A percentile compares a stretch with the other conserved stretches of the same genome.
These are phyloP conservation scores for Mortierella sp. DNA, from an alignment of 371 early-diverging fungal genomes.

Conservation along the genomic window DNA sequence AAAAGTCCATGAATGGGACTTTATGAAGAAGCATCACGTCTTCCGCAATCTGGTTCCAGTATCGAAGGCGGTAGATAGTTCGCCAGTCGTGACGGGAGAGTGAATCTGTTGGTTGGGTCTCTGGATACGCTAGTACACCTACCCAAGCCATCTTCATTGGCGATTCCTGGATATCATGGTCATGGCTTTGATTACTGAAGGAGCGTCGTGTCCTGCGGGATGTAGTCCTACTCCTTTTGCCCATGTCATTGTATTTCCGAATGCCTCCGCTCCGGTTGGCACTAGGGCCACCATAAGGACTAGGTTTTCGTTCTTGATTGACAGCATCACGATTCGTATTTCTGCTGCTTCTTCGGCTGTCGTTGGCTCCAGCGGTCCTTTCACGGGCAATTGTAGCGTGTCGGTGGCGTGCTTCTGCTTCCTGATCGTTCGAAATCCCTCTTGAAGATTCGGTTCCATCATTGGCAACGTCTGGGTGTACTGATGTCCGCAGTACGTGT, in stretches of 20 bases:
- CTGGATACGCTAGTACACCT: constrained; percentile 39
- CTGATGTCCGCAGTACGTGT: background rate
- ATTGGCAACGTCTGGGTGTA: background rate
- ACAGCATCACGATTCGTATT: too few relatives aligned
- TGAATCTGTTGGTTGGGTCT: constrained; percentile 17
- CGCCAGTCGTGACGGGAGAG: constrained; percentile 37
- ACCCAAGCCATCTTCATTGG: constrained; percentile 25
- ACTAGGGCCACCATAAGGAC: constrained; percentile 3
- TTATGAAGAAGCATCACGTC: constrained; percentile 44
- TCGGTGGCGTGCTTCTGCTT: too few relatives aligned
- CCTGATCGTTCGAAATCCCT: too few relatives aligned
- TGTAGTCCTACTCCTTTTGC: too few relatives aligned
- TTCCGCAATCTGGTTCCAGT: constrained; percentile 50
- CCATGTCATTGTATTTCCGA: too few relatives aligned
- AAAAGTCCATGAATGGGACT: constrained; percentile 47
- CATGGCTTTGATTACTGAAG: background rate
- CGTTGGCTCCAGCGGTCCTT: too few relatives aligned
- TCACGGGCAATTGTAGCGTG: too few relatives aligned
- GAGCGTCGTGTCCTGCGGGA: background rate
- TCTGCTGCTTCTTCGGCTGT: too few relatives aligned
- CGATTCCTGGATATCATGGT: background rate
- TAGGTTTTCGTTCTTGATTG: too few relatives aligned
- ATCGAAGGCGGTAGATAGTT: constrained; percentile 41
- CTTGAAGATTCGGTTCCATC: too few relatives aligned
- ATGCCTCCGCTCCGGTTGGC: too few relatives aligned